Conservation (phyloP, 2,329 filamentous ascomycete species). For the Colletotrichum plurivorum region DNA sequence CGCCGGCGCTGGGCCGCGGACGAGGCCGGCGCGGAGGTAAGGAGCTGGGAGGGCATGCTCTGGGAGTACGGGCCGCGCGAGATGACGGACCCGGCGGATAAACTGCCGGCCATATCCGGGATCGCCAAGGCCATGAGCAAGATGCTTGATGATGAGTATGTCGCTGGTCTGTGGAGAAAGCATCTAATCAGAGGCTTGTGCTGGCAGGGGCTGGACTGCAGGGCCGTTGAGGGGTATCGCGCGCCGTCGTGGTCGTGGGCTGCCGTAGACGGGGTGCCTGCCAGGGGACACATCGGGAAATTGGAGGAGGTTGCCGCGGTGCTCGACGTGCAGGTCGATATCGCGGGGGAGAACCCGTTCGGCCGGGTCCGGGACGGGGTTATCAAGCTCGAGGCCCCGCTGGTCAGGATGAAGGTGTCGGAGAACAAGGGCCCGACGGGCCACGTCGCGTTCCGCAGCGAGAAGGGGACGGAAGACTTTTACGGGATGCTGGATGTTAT, state of each 20-base stretch:
- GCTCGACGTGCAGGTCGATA: constrained; percentile 24
- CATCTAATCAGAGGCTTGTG: constrained; percentile 18
- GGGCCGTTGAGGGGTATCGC: constrained; percentile 13
- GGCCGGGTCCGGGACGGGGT: constrained; percentile 32
- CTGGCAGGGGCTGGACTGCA: constrained; percentile 25
- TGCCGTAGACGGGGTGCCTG: constrained; percentile 24
- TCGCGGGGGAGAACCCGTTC: constrained; percentile 36
- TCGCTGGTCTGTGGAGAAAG: constrained; percentile 48
- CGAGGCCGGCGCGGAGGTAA: background rate
- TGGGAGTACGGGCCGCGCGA: constrained; percentile 23
- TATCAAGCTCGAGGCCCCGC: constrained; percentile 31
- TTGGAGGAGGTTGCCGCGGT: constrained; percentile 3
- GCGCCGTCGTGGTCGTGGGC: constrained; percentile 37
- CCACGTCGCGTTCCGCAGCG: constrained; percentile 8
- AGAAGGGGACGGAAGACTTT: background rate
- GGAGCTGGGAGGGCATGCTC: constrained; percentile 10
- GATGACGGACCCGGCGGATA: constrained; percentile 44
- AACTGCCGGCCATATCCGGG: constrained; percentile 49
- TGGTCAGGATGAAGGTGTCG: constrained; percentile 20
- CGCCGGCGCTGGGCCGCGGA: too few relatives aligned
- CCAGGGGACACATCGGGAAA: background rate
- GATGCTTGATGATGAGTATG: constrained; percentile 44
- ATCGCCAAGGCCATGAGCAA: constrained; percentile 45
- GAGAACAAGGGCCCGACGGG: constrained; percentile 23
- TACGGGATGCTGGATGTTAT: constrained; percentile 10